phyloP scores from a whole-genome alignment of 345 rosid species.

The Eucalyptus erythrocorys region DNA sequence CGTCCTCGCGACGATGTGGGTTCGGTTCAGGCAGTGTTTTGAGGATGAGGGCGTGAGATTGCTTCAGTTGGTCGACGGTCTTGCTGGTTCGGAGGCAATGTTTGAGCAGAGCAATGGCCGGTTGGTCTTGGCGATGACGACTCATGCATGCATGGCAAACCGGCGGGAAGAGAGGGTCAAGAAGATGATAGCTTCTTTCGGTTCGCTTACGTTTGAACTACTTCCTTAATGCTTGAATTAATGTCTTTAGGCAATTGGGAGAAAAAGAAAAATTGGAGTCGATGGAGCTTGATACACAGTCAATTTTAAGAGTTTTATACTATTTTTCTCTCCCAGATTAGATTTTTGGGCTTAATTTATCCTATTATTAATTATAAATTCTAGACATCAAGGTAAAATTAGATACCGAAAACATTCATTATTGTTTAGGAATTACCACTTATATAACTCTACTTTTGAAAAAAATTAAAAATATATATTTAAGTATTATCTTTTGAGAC shows the following conservation, averaged over 20 bases:
- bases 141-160: neutral
- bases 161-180: neutral
- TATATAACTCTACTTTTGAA: rapidly evolving
- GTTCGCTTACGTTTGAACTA: neutral
- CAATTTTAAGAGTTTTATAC: neutral
- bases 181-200: neutral
- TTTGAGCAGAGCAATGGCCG: neutral
- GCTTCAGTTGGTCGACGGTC: conserved; percentile 14
- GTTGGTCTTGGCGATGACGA: neutral
- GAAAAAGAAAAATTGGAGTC: no score
- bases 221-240: neutral
- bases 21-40: neutral
- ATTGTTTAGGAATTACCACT: rapidly evolving
- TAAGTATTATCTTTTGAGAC: rapidly evolving
- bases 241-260: neutral
- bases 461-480: no score
- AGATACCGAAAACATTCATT: no score
- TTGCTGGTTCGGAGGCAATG: neutral
- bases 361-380: neutral
- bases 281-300: neutral
- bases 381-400: neutral
- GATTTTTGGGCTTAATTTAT: neutral
- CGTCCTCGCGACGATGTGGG: neutral
- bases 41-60: conserved; percentile 9
- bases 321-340: neutral